Evolutionary conservation across 177 flowering plant genomes (phyloP), one percentile per base, ranked within the genome.

Genomic region (Telopea speciosissima): DNA sequence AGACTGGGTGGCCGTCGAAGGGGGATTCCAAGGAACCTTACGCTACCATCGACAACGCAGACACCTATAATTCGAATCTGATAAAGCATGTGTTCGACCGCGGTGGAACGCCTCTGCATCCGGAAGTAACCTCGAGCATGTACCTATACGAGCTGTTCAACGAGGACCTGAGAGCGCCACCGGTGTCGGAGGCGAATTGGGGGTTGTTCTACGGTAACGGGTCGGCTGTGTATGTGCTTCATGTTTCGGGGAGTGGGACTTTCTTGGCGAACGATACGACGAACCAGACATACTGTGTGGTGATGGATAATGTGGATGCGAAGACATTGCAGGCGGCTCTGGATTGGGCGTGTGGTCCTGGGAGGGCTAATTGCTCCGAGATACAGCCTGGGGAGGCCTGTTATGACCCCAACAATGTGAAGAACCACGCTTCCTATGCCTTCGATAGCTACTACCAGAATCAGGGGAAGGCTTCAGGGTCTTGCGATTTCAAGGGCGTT

Each of bases 271-370:
- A 88, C 61, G 98, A 93, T 72, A 86, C 98, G 1, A 90, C 97
- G 1, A 90, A 95, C 67, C 90, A 83, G 78, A 95, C 99, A 0
- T 95, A 84, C 72, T 95, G 99, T 63, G 78, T 92, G 62, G 94
- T 87, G 16, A 75, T 71, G 86, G 96, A 90, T 65, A 91, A 79
- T 3, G 81, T 83, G 19, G 99, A 95, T 74, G 40, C 73, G 24
- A 87, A 68, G 84, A 84, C 85, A 5, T 68, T 95, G 83, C 99
- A 93, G 81, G 83, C 97, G 3, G 99, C 97, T 3, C 71, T 95
- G 75, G 99, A 95, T 78, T 95, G 97, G 98, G 96, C 97, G 7
- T 95, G 99, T 78, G 99, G 99, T n/a, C 97, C 97, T 4, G 99
- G 99, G 22, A 70, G 87, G 73, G 87, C 98, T 0, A 89, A 95